Base-by-base conservation (phyloP, 2,329 filamentous ascomycete species). In the Ophiosphaerella korrae region DNA sequence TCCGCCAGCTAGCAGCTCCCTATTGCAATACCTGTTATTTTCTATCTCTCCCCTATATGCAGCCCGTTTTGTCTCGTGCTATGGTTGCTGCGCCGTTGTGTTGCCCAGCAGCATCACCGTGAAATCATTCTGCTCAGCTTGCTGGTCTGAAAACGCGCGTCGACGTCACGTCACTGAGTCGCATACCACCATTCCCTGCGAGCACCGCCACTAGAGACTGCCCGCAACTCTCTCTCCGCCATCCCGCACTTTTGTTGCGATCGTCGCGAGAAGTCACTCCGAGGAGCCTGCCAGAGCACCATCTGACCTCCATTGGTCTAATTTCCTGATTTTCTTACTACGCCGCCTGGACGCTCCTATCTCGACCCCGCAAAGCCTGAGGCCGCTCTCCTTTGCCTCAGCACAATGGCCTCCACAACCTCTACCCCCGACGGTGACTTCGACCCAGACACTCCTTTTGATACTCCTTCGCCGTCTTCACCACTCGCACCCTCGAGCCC, bases 361-460 rank as follows among this genome's bases (percentile, higher is more conserved):
- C 48, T 39, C 38, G 48, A 57, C 61, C 61, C 57, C 61, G 59
- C 62, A 58, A 48, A 48, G 48, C 50, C 55, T 51, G 32, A 49
- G 51, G 42, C 50, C 34, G 46, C 54, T 37, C 42, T 33, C 38
- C 45, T 45, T 45, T 43, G 36, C 35, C 40, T 34, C 38, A 37
- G 49, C 58, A 50, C 63, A 58, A 71, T 71, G 66, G 62, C 61
- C 45, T 67, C 68, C 43, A 55, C 64, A 38, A 58, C 58, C 11
- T 65, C 69, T 9, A 66, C 68, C 12, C 67, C 68, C 18, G 67
- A 66, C 48, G 63, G 58, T 52, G 67, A 70, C 8, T 66, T 60
- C 58, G 68, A 68, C 42, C 61, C 64, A 44, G 67, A 70, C 42
- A 60, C 58, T 36, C 67, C 67, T 48, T 66, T 73, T 43, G 70